These are phyloP conservation scores for Calycina herbarum DNA, from an alignment of 2,329 filamentous ascomycete species.

Conservation along the genomic window DNA sequence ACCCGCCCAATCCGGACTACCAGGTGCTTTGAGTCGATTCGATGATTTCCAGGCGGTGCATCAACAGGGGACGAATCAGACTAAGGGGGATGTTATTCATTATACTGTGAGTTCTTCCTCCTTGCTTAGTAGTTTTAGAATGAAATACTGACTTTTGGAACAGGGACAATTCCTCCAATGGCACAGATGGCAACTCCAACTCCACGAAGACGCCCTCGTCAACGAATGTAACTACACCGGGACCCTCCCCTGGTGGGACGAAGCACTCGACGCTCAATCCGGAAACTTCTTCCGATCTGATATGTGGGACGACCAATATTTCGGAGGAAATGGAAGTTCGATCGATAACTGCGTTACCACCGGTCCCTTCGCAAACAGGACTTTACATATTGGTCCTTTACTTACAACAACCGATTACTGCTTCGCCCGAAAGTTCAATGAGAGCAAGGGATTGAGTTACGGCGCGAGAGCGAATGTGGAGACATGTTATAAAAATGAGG, in stretches of 20 bases:
- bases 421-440: constrained; percentile 13
- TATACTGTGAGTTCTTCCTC: constrained; percentile 15
- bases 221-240: constrained; percentile 41
- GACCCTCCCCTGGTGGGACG: constrained; percentile 20
- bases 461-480: constrained; percentile 10
- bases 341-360: constrained; percentile 7
- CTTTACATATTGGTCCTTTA: constrained; percentile 17
- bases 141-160: not conserved
- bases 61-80: constrained; percentile 37
- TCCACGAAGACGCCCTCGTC: constrained; percentile 42
- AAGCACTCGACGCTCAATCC: constrained; percentile 18
- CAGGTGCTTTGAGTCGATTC: constrained; percentile 36
- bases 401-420: constrained; percentile 17
- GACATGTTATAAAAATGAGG: constrained; percentile 13
- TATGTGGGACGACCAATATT: constrained; percentile 18
- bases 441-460: constrained; percentile 14
- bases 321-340: constrained; percentile 18
- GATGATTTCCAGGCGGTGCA: constrained; percentile 44
- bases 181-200: constrained; percentile 42
- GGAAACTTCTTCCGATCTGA: constrained; percentile 21
- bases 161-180: constrained; percentile 42
- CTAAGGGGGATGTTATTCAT: constrained; percentile 33
- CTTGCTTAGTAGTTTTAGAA: too few relatives aligned
- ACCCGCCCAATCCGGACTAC: constrained; percentile 6
- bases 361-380: constrained; percentile 21